Conservation (phyloP, 192 early-diverging fungal species). For the Chytriomyces hyalinus region DNA sequence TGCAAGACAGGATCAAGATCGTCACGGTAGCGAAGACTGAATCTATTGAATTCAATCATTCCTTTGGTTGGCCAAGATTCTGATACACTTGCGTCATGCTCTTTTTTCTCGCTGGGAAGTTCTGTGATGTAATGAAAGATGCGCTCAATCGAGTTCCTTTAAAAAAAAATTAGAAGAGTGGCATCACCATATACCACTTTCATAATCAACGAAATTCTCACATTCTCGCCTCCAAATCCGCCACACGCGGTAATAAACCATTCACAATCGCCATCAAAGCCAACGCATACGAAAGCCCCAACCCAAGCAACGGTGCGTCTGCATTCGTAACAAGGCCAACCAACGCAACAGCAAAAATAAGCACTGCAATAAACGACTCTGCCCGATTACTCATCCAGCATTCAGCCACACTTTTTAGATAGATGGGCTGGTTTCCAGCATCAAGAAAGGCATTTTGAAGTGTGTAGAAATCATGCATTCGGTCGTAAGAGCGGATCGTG, state of each 20-base stretch:
- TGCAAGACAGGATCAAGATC: constrained; percentile 28
- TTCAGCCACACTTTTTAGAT: too few relatives aligned
- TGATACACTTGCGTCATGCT: constrained; percentile 19
- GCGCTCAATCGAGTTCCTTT: constrained; percentile 56
- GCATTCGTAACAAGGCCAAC: not conserved
- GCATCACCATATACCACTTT: not conserved
- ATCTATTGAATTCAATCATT: constrained; percentile 34
- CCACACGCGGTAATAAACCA: not conserved
- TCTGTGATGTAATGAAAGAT: constrained; percentile 44
- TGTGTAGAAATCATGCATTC: not conserved
- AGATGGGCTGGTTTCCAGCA: too few relatives aligned
- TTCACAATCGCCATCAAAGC: constrained; percentile 7
- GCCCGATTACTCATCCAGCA: too few relatives aligned
- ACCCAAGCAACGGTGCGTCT: constrained; percentile 9
- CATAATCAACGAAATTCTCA: not conserved
- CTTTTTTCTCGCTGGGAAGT: constrained; percentile 43
- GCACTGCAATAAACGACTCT: too few relatives aligned
- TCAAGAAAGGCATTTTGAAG: too few relatives aligned
- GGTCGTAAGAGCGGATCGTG: not conserved
- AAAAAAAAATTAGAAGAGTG: constrained; percentile 20
- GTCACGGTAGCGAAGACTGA: constrained; percentile 76
- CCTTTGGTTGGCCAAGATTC: constrained; percentile 34
- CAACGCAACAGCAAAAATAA: too few relatives aligned
- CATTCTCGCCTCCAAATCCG: constrained; percentile 10
- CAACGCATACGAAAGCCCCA: not conserved